A percentile compares a stretch with the other conserved stretches of the same genome.
phyloP scores from a whole-genome alignment of 2,329 filamentous ascomycete species.

The Hymenotorrendiella dingleyae region DNA sequence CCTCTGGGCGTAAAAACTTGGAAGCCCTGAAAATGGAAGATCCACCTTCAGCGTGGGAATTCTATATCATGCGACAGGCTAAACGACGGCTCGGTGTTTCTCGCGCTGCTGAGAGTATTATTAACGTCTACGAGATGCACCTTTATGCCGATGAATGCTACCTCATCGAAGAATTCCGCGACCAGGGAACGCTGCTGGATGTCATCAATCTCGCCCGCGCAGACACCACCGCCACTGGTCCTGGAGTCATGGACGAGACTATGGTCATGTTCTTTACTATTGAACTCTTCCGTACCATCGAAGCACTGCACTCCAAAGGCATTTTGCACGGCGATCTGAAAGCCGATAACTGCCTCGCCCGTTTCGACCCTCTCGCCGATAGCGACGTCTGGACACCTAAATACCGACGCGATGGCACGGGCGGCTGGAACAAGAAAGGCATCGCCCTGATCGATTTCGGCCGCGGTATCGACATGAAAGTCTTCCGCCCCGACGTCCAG shows the following conservation, averaged over 20 bases:
- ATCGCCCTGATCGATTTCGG: constrained; percentile 91
- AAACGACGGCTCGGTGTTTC: constrained; percentile 70
- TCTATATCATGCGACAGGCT: constrained; percentile 84
- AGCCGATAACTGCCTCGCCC: constrained; percentile 88
- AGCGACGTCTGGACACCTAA: constrained; percentile 47
- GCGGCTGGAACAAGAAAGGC: constrained; percentile 76
- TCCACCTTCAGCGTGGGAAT: constrained; percentile 87
- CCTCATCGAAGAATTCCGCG: constrained; percentile 78
- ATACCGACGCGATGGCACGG: constrained; percentile 67
- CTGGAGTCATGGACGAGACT: constrained; percentile 77
- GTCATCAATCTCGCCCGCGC: constrained; percentile 80
- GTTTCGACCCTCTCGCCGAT: constrained; percentile 57
- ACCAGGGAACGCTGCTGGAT: constrained; percentile 90
- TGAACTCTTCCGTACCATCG: constrained; percentile 84
- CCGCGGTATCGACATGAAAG: constrained; percentile 86
- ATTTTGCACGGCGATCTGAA: constrained; percentile 93
- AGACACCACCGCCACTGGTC: constrained; percentile 48
- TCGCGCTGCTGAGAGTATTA: constrained; percentile 70
- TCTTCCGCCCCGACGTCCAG: constrained; percentile 68
- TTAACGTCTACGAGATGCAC: constrained; percentile 84
- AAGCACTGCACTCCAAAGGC: constrained; percentile 72
- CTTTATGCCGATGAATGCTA: constrained; percentile 87
- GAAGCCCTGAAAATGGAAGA: constrained; percentile 95
- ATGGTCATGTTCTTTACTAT: constrained; percentile 94
- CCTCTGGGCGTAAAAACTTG: constrained; percentile 46